phyloP scores from a whole-genome alignment of 2,329 filamentous ascomycete genomes.

The Colletotrichum sansevieriae region DNA sequence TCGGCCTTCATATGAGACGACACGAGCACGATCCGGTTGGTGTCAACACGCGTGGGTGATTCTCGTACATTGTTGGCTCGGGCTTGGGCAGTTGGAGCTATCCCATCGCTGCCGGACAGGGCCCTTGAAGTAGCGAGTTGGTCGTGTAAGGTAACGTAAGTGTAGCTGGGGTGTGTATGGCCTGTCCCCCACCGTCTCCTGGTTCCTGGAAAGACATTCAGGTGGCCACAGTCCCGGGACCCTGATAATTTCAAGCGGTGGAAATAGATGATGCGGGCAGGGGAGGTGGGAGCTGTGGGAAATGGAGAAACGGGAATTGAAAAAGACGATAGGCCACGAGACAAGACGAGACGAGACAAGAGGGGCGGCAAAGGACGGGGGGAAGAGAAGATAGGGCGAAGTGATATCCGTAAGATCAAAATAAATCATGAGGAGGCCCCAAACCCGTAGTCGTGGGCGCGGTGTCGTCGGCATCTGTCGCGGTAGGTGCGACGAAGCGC shows the following conservation, averaged over 20 bases:
- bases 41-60: slow-evolving; percentile 22
- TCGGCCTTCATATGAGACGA: neutral
- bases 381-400: neutral
- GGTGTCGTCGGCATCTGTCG: slow-evolving; percentile 1
- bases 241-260: slow-evolving; percentile 40
- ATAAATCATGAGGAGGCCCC: neutral
- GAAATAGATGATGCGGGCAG: slow-evolving; percentile 38
- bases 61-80: slow-evolving; percentile 36
- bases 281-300: slow-evolving; percentile 20
- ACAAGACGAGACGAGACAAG: slow-evolving; percentile 31
- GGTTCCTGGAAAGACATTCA: slow-evolving; percentile 40
- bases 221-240: slow-evolving; percentile 40
- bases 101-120: slow-evolving; percentile 23
- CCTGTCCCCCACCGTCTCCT: slow-evolving; percentile 29
- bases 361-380: slow-evolving; percentile 7
- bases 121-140: slow-evolving; percentile 8
- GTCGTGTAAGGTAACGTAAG: slow-evolving; percentile 9
- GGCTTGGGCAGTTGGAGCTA: slow-evolving; percentile 15
- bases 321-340: slow-evolving; percentile 19
- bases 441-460: neutral
- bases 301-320: slow-evolving; percentile 26
- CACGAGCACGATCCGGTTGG: slow-evolving; percentile 10
- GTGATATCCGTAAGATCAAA: neutral
- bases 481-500: slow-evolving; percentile 21
- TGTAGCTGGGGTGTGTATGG: slow-evolving; percentile 23